phyloP scores from a whole-genome alignment of 345 rosid genomes.

The Rhizophora apiculata region DNA sequence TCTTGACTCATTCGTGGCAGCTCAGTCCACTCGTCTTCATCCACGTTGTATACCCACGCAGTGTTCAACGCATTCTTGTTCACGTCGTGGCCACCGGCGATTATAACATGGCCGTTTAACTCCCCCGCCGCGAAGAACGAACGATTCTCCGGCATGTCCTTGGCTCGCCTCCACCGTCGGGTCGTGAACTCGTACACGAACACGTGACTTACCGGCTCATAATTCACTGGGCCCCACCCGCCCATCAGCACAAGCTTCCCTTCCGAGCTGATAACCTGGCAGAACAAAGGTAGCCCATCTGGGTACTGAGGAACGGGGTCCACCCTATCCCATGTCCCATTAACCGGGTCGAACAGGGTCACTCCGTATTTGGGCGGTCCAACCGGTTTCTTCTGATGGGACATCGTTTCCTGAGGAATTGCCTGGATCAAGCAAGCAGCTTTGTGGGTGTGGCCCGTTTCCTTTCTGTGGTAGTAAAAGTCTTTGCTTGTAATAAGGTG shows the following conservation, averaged over 20 bases:
- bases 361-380: slow-evolving; percentile 35
- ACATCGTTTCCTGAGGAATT: background rate
- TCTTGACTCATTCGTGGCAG: slow-evolving; percentile 47
- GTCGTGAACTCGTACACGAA: slow-evolving; percentile 50
- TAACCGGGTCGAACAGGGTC: slow-evolving; percentile 42
- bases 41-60: slow-evolving; percentile 58
- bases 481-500: slow-evolving; percentile 39
- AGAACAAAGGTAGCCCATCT: slow-evolving; percentile 57
- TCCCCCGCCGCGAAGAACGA: slow-evolving; percentile 58
- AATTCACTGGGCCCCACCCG: slow-evolving; percentile 66
- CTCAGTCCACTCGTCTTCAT: slow-evolving; percentile 52
- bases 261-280: slow-evolving; percentile 49
- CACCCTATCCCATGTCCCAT: slow-evolving; percentile 40
- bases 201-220: slow-evolving; percentile 50
- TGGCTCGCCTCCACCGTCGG: slow-evolving; percentile 47
- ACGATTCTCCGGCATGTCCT: slow-evolving; percentile 50
- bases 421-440: slow-evolving; percentile 59
- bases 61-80: slow-evolving; percentile 59
- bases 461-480: slow-evolving; percentile 44
- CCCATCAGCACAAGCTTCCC: slow-evolving; percentile 62
- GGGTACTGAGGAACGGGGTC: slow-evolving; percentile 44
- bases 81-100: slow-evolving; percentile 72
- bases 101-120: slow-evolving; percentile 28
- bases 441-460: slow-evolving; percentile 35
- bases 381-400: slow-evolving; percentile 25